phyloP scores from a whole-genome alignment of 805 yeast genomes.

The Ogataea neopini region DNA sequence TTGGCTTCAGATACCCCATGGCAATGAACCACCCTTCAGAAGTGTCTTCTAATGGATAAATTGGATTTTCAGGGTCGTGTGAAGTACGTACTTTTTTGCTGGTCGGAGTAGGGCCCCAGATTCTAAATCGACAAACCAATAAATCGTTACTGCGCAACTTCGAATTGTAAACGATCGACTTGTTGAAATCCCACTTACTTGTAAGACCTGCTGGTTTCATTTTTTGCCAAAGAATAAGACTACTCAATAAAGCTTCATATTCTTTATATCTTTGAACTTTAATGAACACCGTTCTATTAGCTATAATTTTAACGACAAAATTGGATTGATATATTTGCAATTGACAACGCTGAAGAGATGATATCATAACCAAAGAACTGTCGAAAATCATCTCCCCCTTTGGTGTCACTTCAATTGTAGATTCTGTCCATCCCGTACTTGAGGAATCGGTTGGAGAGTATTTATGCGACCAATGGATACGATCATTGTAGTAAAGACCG shows the following conservation, averaged over 20 bases:
- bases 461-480: conserved; percentile 27
- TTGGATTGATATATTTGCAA: conserved; percentile 24
- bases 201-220: conserved; percentile 46
- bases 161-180: conserved; percentile 28
- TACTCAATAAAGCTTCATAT: conserved; percentile 43
- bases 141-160: conserved; percentile 36
- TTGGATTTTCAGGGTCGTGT: conserved; percentile 21
- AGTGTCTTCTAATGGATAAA: conserved; percentile 22
- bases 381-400: conserved; percentile 30
- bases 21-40: conserved; percentile 71
- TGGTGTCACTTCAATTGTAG: conserved; percentile 27
- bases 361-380: conserved; percentile 23
- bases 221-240: conserved; percentile 51
- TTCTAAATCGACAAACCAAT: conserved; percentile 63
- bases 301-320: conserved; percentile 44
- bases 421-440: conserved; percentile 23
- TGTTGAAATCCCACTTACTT: conserved; percentile 49
- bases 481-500: conserved; percentile 16
- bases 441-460: conserved; percentile 9
- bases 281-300: conserved; percentile 35
- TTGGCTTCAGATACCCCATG: conserved; percentile 66
- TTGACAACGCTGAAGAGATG: conserved; percentile 32
- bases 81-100: conserved; percentile 38
- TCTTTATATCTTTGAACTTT: conserved; percentile 38
- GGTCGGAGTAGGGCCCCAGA: conserved; percentile 61